Conservation (phyloP, 176 grass and related monocot genomes). For the Neostapfia colusana region DNA sequence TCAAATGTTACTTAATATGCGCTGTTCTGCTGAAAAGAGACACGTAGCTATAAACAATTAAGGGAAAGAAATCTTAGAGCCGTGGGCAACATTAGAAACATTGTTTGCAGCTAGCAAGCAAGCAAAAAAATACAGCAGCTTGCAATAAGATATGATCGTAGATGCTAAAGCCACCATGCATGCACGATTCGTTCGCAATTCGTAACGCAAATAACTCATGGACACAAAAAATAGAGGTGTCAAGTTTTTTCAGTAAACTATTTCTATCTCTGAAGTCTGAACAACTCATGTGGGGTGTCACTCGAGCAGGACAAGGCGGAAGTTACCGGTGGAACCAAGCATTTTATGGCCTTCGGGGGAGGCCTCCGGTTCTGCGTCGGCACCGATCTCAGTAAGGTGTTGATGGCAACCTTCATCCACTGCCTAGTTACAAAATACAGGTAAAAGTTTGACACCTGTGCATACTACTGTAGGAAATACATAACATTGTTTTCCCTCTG, state of each 20-base stretch:
- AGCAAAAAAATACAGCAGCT: neutral
- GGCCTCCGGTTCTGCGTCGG: slow-evolving; percentile 77
- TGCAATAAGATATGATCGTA: slow-evolving; percentile 25
- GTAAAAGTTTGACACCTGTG: slow-evolving; percentile 33
- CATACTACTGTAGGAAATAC: neutral
- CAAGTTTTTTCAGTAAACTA: neutral
- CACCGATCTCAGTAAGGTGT: slow-evolving; percentile 61
- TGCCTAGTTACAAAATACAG: slow-evolving; percentile 77
- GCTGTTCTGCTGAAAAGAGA: slow-evolving; percentile 36
- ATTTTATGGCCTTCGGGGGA: slow-evolving; percentile 80
- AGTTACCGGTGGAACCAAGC: slow-evolving; percentile 56
- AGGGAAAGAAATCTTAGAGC: slow-evolving; percentile 16
- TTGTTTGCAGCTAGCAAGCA: slow-evolving; percentile 4
- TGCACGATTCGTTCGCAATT: slow-evolving; percentile 4
- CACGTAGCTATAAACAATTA: slow-evolving; percentile 34
- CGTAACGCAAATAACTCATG: neutral
- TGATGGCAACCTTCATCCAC: slow-evolving; percentile 85
- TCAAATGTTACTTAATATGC: slow-evolving; percentile 41
- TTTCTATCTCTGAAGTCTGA: slow-evolving; percentile 17
- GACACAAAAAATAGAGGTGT: neutral
- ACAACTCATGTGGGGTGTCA: neutral
- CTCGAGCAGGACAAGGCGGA: slow-evolving; percentile 52
- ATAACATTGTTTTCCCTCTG: neutral
- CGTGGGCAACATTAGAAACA: neutral
- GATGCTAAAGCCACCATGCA: slow-evolving; percentile 33